A percentile compares a stretch with the other conserved stretches of the same genome.
These are phyloP conservation scores for Myriangium duriaei DNA, from an alignment of 2,329 filamentous ascomycete species.

Conservation along the genomic window DNA sequence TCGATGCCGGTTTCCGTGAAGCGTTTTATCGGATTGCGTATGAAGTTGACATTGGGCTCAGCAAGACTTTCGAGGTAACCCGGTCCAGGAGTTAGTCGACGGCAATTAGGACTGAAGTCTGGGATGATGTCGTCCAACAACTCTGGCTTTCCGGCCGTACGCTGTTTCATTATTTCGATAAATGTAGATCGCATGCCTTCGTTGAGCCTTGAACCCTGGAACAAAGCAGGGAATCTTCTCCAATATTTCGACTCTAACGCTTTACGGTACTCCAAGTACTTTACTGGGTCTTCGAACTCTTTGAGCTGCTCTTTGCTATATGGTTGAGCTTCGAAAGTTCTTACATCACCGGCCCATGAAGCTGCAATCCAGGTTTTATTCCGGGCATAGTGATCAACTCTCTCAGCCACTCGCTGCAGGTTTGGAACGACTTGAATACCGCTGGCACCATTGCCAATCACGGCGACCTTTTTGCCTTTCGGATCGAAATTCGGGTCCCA, in stretches of 20 bases:
- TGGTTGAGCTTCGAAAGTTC: constrained; percentile 44
- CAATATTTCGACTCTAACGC: constrained; percentile 44
- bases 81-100: constrained; percentile 33
- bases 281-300: constrained; percentile 47
- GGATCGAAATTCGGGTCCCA: constrained; percentile 24
- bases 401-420: constrained; percentile 33
- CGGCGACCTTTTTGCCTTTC: constrained; percentile 26
- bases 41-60: constrained; percentile 33
- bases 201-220: constrained; percentile 27
- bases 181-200: constrained; percentile 10
- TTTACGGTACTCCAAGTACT: constrained; percentile 41
- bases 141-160: constrained; percentile 38
- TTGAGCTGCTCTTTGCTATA: constrained; percentile 42
- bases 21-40: constrained; percentile 43
- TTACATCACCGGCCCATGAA: constrained; percentile 40
- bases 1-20: constrained; percentile 50
- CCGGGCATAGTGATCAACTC: constrained; percentile 52
- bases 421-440: constrained; percentile 34
- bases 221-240: constrained; percentile 33
- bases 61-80: constrained; percentile 27
- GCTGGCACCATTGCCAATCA: constrained; percentile 33
- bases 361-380: constrained; percentile 56
- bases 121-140: constrained; percentile 24
- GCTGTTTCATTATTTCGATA: constrained; percentile 36
- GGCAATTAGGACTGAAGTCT: constrained; percentile 29